Evolutionary conservation across 2,329 filamentous ascomycete genomes (phyloP).

Genomic region (Stagonosporopsis chrysanthemi): DNA sequence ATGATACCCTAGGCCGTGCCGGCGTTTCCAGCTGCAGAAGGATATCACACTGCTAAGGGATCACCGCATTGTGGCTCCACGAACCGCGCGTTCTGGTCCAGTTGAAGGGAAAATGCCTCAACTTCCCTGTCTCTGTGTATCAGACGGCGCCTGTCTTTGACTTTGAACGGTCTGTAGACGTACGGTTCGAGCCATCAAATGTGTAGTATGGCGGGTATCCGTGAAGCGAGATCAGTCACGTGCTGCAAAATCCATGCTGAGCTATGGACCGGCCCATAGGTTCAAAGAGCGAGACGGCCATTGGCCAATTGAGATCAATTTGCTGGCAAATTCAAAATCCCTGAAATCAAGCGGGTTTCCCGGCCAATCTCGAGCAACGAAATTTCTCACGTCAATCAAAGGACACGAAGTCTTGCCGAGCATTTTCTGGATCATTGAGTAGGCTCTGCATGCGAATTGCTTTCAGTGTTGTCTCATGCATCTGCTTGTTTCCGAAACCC

Average conservation of each 20-base stretch:
- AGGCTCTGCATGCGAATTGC: conserved; percentile 24
- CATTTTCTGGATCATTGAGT: conserved; percentile 37
- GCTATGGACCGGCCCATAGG: conserved; percentile 38
- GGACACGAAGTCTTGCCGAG: conserved; percentile 25
- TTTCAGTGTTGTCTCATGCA: conserved; percentile 28
- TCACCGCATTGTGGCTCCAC: conserved; percentile 54
- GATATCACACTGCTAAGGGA: conserved; percentile 53
- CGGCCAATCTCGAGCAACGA: conserved; percentile 28
- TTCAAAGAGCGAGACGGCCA: conserved; percentile 27
- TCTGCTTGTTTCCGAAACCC: conserved; percentile 23
- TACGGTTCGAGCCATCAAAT: conserved; percentile 43
- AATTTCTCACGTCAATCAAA: conserved; percentile 24
- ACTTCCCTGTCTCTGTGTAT: conserved; percentile 46
- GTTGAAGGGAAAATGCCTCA: conserved; percentile 50
- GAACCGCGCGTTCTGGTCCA: conserved; percentile 53
- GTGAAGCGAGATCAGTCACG: conserved; percentile 50
- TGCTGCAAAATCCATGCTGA: conserved; percentile 46
- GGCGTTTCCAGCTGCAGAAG: conserved; percentile 53
- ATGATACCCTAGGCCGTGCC: conserved; percentile 55
- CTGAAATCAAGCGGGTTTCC: conserved; percentile 28
- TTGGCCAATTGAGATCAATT: conserved; percentile 38
- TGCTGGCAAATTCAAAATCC: conserved; percentile 30
- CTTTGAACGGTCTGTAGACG: conserved; percentile 37
- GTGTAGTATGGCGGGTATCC: conserved; percentile 45
- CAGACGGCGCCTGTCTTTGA: conserved; percentile 36